These are phyloP conservation scores for Linum lewisii DNA, from an alignment of 345 rosid genomes.

Conservation along the genomic window DNA sequence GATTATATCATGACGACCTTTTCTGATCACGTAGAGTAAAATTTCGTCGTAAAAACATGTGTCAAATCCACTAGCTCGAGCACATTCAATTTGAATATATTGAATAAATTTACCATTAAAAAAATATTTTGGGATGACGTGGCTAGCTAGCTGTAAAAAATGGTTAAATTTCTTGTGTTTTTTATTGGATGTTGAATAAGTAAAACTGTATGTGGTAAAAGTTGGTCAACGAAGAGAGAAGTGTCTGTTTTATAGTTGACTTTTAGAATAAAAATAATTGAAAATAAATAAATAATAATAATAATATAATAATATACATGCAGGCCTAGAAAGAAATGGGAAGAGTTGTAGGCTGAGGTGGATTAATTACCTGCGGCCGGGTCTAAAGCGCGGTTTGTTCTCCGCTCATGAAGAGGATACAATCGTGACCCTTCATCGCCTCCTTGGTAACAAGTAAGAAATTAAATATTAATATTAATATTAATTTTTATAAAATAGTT, in stretches of 20 bases:
- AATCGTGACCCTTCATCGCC: slow-evolving; percentile 52
- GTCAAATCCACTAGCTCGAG: no score
- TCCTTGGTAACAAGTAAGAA: slow-evolving; percentile 84
- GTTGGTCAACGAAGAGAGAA: neutral
- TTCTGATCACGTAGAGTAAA: no score
- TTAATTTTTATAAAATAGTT: no score
- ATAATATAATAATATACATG: neutral
- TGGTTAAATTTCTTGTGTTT: no score
- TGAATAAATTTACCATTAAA: no score
- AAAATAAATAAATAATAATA: neutral
- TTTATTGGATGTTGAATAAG: no score
- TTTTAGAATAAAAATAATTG: neutral
- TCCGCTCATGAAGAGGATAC: slow-evolving; percentile 55
- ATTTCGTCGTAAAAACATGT: no score
- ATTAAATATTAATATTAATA: neutral
- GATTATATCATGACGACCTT: no score
- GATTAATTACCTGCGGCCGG: slow-evolving; percentile 90
- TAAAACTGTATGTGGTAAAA: no score
- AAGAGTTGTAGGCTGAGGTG: slow-evolving; percentile 94
- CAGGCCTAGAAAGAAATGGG: slow-evolving; percentile 86
- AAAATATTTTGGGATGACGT: no score
- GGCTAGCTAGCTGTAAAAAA: no score
- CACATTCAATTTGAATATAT: no score
- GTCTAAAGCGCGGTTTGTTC: slow-evolving; percentile 62
- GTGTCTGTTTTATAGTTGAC: neutral